These are phyloP conservation scores for Podospora didyma DNA, from an alignment of 495 filamentous ascomycete genomes.

Conservation along the genomic window DNA sequence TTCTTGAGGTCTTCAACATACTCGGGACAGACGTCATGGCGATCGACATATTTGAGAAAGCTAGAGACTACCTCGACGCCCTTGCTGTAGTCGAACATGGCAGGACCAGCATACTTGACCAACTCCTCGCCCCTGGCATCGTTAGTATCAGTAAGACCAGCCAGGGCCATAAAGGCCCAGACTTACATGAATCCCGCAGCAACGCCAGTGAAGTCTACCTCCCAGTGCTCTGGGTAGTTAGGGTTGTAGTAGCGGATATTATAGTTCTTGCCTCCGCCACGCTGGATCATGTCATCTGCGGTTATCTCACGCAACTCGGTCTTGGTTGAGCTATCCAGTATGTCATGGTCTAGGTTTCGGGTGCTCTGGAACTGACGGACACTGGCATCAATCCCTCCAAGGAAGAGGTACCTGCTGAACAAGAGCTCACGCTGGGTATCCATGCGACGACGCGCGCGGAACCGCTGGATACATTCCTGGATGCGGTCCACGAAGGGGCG, in stretches of 20 bases:
- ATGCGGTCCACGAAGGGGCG: constrained; percentile 53
- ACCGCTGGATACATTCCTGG: constrained; percentile 81
- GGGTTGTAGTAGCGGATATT: constrained; percentile 42
- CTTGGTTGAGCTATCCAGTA: constrained; percentile 48
- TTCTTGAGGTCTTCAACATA: constrained; percentile 60
- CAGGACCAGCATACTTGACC: constrained; percentile 14
- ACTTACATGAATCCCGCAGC: constrained; percentile 73
- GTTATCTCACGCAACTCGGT: constrained; percentile 59
- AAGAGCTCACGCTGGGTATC: constrained; percentile 54
- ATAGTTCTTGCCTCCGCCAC: constrained; percentile 18
- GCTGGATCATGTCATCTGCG: constrained; percentile 55
- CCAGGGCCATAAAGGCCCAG: neutral
- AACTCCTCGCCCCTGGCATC: constrained; percentile 10
- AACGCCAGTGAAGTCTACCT: constrained; percentile 76
- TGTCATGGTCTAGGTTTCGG: constrained; percentile 46
- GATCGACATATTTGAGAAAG: constrained; percentile 83
- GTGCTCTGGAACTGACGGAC: constrained; percentile 66
- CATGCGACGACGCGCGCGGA: constrained; percentile 68
- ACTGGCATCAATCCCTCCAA: constrained; percentile 73
- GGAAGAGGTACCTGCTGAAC: constrained; percentile 75
- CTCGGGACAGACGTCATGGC: constrained; percentile 83
- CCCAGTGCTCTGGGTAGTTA: constrained; percentile 50
- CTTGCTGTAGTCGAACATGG: constrained; percentile 5
- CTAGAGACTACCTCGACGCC: constrained; percentile 62
- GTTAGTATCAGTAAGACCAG: constrained; percentile 5